phyloP scores from a whole-genome alignment of 768 basidiomycete genomes.

The Termitomyces heimii region DNA sequence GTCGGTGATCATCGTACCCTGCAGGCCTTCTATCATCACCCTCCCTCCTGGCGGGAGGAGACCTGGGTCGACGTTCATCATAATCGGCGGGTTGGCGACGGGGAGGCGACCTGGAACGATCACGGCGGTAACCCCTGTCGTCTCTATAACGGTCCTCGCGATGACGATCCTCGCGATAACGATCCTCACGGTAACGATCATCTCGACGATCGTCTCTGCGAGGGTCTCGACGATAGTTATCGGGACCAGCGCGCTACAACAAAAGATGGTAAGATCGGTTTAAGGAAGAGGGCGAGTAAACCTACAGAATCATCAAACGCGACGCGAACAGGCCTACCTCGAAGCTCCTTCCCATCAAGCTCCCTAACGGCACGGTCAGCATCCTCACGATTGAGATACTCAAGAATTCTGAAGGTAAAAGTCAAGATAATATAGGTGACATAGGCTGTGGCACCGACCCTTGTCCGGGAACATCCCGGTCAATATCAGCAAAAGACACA shows the following conservation, averaged over 20 bases:
- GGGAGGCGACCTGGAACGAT: constrained; percentile 78
- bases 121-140: constrained; percentile 59
- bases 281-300: neutral
- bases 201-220: constrained; percentile 67
- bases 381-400: constrained; percentile 84
- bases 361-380: constrained; percentile 91
- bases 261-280: constrained; percentile 1
- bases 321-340: constrained; percentile 76
- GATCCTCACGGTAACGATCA: constrained; percentile 47
- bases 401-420: constrained; percentile 61
- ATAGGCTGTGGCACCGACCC: constrained; percentile 51
- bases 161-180: constrained; percentile 50
- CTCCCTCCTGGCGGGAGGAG: constrained; percentile 76
- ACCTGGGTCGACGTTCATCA: constrained; percentile 78
- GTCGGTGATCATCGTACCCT: constrained; percentile 89
- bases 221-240: constrained; percentile 75
- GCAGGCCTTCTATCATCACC: constrained; percentile 82
- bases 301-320: constrained; percentile 56
- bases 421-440: neutral
- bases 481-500: constrained; percentile 93
- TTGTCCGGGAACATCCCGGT: constrained; percentile 78
- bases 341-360: constrained; percentile 81
- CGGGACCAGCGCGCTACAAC: constrained; percentile 54
- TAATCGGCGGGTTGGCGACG: constrained; percentile 52
- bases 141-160: constrained; percentile 56